These are phyloP conservation scores for Candida sithepensis DNA, from an alignment of 805 yeast genomes.

Conservation along the genomic window DNA sequence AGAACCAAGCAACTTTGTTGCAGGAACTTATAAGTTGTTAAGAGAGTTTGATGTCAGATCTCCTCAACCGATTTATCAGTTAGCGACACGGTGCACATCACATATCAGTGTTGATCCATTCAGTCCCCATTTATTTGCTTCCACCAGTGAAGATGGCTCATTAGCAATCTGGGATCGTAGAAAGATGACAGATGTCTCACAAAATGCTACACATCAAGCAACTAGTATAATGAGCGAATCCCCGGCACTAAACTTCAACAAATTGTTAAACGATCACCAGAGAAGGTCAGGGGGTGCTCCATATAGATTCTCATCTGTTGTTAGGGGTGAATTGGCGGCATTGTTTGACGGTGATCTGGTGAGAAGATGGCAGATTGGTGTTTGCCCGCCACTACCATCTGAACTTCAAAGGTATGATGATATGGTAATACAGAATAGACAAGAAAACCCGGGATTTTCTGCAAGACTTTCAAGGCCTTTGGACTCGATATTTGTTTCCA, in stretches of 20 bases:
- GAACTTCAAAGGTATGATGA: constrained; percentile 23
- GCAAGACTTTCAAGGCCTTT: constrained; percentile 23
- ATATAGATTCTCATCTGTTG: constrained; percentile 61
- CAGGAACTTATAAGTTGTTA: constrained; percentile 73
- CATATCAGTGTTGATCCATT: constrained; percentile 69
- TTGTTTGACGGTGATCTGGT: constrained; percentile 74
- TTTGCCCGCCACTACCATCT: constrained; percentile 38
- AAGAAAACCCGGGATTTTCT: constrained; percentile 15
- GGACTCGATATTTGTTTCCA: constrained; percentile 68
- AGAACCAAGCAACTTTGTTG: constrained; percentile 50
- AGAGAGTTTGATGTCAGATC: constrained; percentile 74
- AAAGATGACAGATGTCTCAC: constrained; percentile 36
- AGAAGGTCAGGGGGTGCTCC: constrained; percentile 61
- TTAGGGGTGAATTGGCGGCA: constrained; percentile 73
- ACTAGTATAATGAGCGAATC: constrained; percentile 37
- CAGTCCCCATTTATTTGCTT: constrained; percentile 62
- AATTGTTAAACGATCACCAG: constrained; percentile 55
- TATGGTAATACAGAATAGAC: constrained; percentile 12
- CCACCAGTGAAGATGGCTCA: constrained; percentile 81
- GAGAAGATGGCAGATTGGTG: constrained; percentile 76
- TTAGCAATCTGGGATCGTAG: constrained; percentile 81
- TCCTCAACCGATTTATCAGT: constrained; percentile 63
- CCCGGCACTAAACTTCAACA: constrained; percentile 58
- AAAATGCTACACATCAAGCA: constrained; percentile 7
- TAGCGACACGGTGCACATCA: constrained; percentile 69